Evolutionary conservation across 1,139 yeast species (phyloP).

Genomic region (Debaryomyces singareniensis): DNA sequence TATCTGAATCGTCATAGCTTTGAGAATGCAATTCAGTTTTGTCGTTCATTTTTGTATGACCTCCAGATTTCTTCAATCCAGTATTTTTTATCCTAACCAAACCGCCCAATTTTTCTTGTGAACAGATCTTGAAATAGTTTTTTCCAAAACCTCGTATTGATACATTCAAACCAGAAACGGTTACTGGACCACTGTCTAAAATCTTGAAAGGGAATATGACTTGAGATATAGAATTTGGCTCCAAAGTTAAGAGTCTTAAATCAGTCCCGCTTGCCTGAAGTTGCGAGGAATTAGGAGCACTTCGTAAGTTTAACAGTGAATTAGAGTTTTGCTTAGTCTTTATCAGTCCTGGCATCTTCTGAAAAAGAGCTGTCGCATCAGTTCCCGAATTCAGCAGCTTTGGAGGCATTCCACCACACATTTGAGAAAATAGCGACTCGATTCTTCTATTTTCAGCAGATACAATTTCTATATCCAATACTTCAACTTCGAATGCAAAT

Average conservation of each 20-base stretch:
- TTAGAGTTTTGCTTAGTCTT: neutral
- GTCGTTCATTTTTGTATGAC: slow-evolving; percentile 4
- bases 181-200: slow-evolving; percentile 22
- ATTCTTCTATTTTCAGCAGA: slow-evolving; percentile 23
- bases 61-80: slow-evolving; percentile 3
- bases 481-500: slow-evolving; percentile 64
- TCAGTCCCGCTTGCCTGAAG: neutral
- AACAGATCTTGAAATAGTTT: slow-evolving; percentile 25
- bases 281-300: neutral
- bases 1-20: slow-evolving; percentile 10
- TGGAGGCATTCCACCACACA: slow-evolving; percentile 1
- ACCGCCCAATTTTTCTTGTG: slow-evolving; percentile 16
- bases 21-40: slow-evolving; percentile 19
- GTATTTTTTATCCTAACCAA: slow-evolving; percentile 11
- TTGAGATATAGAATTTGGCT: slow-evolving; percentile 25
- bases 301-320: neutral
- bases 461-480: slow-evolving; percentile 45
- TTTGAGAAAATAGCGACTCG: slow-evolving; percentile 19
- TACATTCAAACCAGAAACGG: slow-evolving; percentile 26
- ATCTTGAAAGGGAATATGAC: slow-evolving; percentile 33
- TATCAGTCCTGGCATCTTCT: neutral
- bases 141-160: slow-evolving; percentile 21
- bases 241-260: slow-evolving; percentile 11
- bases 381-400: slow-evolving; percentile 1
- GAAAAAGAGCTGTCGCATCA: neutral